These are phyloP conservation scores for Trichosporon sp. DNA, from an alignment of 1,284 basidiomycete genomes.

Conservation along the genomic window DNA sequence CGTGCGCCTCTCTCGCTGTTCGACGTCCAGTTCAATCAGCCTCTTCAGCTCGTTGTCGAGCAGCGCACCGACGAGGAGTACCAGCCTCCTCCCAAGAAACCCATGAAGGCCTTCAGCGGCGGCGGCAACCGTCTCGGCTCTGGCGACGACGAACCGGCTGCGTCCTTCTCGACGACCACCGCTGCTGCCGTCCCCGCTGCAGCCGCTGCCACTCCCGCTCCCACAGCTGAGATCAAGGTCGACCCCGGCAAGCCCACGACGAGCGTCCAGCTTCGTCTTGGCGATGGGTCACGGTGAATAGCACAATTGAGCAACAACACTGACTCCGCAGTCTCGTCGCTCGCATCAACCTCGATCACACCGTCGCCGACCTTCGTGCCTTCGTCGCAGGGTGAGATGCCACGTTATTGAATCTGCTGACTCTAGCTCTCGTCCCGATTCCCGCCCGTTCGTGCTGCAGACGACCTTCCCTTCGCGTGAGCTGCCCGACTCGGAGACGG, in stretches of 20 bases:
- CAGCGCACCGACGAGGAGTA: slow-evolving; percentile 78
- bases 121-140: slow-evolving; percentile 77
- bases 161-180: slow-evolving; percentile 34
- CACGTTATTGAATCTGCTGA: background rate
- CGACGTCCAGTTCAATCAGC: slow-evolving; percentile 76
- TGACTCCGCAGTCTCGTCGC: slow-evolving; percentile 24
- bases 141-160: slow-evolving; percentile 18
- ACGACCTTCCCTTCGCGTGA: slow-evolving; percentile 79
- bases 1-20: slow-evolving; percentile 76
- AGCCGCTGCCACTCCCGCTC: slow-evolving; percentile 35
- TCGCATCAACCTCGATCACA: slow-evolving; percentile 90
- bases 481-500: slow-evolving; percentile 70
- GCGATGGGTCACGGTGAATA: slow-evolving; percentile 71
- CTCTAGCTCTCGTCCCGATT: slow-evolving; percentile 71
- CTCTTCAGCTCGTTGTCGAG: slow-evolving; percentile 79
- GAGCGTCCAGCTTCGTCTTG: slow-evolving; percentile 83
- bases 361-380: slow-evolving; percentile 78
- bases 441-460: slow-evolving; percentile 76
- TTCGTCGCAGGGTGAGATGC: slow-evolving; percentile 79
- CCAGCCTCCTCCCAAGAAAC: slow-evolving; percentile 58
- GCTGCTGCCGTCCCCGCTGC: slow-evolving; percentile 37
- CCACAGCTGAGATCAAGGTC: slow-evolving; percentile 48
- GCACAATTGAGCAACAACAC: background rate
- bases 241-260: slow-evolving; percentile 72
- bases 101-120: slow-evolving; percentile 67